Conservation (phyloP, 2,329 filamentous ascomycete genomes). For the Sporothrix luriei region DNA sequence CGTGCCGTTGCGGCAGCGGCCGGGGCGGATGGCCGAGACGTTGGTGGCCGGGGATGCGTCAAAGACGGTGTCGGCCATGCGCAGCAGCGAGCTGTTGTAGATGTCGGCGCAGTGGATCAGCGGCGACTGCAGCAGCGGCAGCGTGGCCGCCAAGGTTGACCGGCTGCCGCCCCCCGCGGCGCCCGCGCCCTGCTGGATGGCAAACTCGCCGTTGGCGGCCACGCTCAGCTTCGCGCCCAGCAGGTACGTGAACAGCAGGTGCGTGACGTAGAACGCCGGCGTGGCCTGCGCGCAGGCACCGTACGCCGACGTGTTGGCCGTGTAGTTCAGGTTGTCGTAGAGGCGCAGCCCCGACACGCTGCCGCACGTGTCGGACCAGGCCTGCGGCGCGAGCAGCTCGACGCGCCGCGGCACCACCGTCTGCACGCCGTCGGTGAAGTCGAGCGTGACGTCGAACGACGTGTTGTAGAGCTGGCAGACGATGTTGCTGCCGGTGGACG, state of each 20-base stretch:
- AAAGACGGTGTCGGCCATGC: background rate
- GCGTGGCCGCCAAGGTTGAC: background rate
- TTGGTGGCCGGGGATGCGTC: background rate
- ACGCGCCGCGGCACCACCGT: slow-evolving; percentile 21
- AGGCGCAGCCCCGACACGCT: background rate
- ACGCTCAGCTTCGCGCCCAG: background rate
- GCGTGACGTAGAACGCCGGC: slow-evolving; percentile 18
- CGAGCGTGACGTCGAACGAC: slow-evolving; percentile 29
- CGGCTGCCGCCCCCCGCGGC: background rate
- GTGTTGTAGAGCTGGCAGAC: slow-evolving; percentile 35
- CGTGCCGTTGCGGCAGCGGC: slow-evolving; percentile 29
- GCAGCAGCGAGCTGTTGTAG: slow-evolving; percentile 26
- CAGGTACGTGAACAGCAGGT: slow-evolving; percentile 28
- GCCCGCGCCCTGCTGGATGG: background rate
- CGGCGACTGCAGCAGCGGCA: slow-evolving; percentile 29
- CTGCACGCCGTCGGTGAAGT: slow-evolving; percentile 28
- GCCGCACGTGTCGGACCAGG: slow-evolving; percentile 31
- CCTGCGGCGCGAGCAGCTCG: slow-evolving; percentile 8
- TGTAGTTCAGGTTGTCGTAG: slow-evolving; percentile 8
- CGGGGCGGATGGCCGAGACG: background rate
- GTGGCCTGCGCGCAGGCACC: slow-evolving; percentile 26
- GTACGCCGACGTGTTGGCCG: background rate
- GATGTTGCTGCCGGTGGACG: slow-evolving; percentile 25
- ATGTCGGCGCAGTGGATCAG: slow-evolving; percentile 30
- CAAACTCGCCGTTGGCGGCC: background rate